Evolutionary conservation across 768 basidiomycete genomes (phyloP).

Genomic region (Cystobasidiopsis lactophilus): DNA sequence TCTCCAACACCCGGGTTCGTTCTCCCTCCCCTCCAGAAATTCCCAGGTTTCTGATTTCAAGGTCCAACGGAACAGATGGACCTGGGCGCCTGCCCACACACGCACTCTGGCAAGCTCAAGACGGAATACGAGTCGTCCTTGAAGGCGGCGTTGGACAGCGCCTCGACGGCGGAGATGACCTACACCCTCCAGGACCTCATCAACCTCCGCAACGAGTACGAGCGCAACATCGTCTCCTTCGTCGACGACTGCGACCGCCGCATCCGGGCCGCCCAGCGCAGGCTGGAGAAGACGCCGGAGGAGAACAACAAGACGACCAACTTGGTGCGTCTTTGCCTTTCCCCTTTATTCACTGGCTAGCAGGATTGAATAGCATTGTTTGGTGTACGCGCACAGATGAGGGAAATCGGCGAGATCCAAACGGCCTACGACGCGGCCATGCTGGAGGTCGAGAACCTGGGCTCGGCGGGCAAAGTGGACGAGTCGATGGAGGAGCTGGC

Average conservation of each 20-base stretch:
- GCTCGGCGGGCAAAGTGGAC: constrained; percentile 84
- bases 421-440: constrained; percentile 95
- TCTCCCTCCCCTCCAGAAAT: not conserved
- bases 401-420: constrained; percentile 98
- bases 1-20: constrained; percentile 75
- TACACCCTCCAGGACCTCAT: constrained; percentile 6
- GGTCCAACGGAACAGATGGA: constrained; percentile 50
- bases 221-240: constrained; percentile 80
- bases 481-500: constrained; percentile 96
- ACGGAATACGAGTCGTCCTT: constrained; percentile 58
- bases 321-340: no score
- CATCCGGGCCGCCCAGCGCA: constrained; percentile 75
- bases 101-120: constrained; percentile 82
- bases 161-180: not conserved
- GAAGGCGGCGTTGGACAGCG: constrained; percentile 1
- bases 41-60: not conserved
- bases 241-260: constrained; percentile 96
- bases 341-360: not conserved
- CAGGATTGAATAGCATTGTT: not conserved
- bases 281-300: constrained; percentile 97
- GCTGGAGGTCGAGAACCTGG: constrained; percentile 86
- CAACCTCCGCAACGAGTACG: constrained; percentile 44
- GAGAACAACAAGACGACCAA: constrained; percentile 99
- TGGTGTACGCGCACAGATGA: constrained; percentile 39
- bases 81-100: constrained; percentile 86